Percentiles rank a stretch among this genome's conserved stretches.
Conservation (phyloP, 78 protist species). For the Neovahlkampfia damariscottae region DNA sequence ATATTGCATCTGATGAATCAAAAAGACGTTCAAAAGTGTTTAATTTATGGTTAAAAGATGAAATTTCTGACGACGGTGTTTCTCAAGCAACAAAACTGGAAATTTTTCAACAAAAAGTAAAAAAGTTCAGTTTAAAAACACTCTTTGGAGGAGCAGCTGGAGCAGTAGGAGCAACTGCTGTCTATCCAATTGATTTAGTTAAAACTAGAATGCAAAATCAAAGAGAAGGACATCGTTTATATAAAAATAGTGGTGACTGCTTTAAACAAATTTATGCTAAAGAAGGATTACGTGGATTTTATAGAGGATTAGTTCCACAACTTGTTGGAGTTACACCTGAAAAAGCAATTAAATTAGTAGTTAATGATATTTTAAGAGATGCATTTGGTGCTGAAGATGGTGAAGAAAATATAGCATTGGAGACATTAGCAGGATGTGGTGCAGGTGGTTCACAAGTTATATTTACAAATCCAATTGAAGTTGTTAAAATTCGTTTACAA, state of each 20-base stretch:
- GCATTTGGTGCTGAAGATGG: constrained; percentile 46
- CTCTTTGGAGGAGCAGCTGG: constrained; percentile 57
- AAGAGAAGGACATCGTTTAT: constrained; percentile 35
- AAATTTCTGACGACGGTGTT: neutral
- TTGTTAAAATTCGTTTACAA: constrained; percentile 70
- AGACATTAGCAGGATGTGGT: constrained; percentile 56
- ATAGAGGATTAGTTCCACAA: constrained; percentile 61
- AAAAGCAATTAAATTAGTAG: constrained; percentile 63
- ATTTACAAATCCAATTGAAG: constrained; percentile 67
- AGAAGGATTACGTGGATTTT: constrained; percentile 51
- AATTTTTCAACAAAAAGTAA: neutral
- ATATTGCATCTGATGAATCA: neutral
- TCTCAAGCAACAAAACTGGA: neutral
- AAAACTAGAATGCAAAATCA: constrained; percentile 63
- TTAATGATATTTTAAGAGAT: constrained; percentile 49
- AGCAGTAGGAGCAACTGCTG: constrained; percentile 56
- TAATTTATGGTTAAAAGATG: neutral
- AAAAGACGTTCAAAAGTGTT: neutral
- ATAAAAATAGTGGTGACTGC: constrained; percentile 51
- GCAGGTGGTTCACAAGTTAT: constrained; percentile 63
- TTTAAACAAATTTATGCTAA: constrained; percentile 28
- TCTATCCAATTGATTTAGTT: constrained; percentile 62
- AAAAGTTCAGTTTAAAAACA: neutral
- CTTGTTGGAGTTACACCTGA: constrained; percentile 77
- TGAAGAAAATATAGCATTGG: constrained; percentile 53